Conservation (phyloP, 2,329 filamentous ascomycete genomes). For the Rhynchosporium secalis region DNA sequence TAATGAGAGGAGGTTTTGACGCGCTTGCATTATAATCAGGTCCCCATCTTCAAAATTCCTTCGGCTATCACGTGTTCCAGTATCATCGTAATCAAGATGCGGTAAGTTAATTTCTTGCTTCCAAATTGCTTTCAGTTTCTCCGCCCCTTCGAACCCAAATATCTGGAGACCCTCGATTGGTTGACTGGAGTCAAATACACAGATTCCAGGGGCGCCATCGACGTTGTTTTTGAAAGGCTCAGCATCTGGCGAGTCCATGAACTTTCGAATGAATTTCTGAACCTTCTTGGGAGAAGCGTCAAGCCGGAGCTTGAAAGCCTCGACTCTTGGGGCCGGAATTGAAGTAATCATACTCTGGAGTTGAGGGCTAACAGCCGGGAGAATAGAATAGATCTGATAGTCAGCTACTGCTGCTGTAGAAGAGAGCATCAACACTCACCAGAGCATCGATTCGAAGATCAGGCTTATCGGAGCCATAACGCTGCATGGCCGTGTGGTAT, state of each 20-base stretch:
- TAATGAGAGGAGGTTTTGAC: constrained; percentile 57
- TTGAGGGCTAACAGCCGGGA: constrained; percentile 59
- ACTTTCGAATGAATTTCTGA: constrained; percentile 62
- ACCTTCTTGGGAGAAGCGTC: constrained; percentile 53
- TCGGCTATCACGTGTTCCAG: constrained; percentile 40
- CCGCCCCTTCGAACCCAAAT: constrained; percentile 71
- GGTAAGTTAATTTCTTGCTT: background rate
- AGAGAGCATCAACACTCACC: constrained; percentile 46
- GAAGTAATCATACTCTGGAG: constrained; percentile 75
- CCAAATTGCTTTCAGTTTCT: constrained; percentile 45
- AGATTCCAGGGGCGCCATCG: constrained; percentile 76
- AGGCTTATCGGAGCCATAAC: constrained; percentile 88
- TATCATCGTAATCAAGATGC: constrained; percentile 23
- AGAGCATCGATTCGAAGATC: constrained; percentile 74
- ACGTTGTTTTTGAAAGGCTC: constrained; percentile 64
- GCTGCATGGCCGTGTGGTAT: constrained; percentile 76
- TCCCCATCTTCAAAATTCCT: constrained; percentile 63
- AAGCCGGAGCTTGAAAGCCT: constrained; percentile 69
- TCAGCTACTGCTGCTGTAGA: background rate
- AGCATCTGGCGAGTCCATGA: constrained; percentile 66
- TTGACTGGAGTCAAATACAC: constrained; percentile 71
- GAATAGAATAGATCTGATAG: constrained; percentile 62
- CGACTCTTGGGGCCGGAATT: constrained; percentile 67
- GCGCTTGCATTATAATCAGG: constrained; percentile 78
- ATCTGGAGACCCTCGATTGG: constrained; percentile 76